These are phyloP conservation scores for Hypoxylon rubiginosum DNA, from an alignment of 2,329 filamentous ascomycete genomes.

Conservation along the genomic window DNA sequence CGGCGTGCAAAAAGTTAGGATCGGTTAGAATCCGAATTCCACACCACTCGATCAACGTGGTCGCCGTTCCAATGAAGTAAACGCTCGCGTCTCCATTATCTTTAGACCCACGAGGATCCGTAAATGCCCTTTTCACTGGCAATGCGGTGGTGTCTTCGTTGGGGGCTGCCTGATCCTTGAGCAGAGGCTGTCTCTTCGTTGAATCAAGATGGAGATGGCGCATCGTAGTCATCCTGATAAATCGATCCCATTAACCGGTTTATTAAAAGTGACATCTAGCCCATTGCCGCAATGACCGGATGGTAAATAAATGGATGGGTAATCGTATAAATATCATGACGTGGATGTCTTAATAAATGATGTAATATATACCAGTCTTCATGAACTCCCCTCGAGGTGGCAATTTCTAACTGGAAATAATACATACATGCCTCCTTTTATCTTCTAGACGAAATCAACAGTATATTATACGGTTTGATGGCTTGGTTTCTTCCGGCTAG, in stretches of 20 bases:
- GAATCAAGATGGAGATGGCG: slow-evolving; percentile 46
- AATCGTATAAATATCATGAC: slow-evolving; percentile 24
- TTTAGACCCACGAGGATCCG: slow-evolving; percentile 41
- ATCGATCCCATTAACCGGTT: background rate
- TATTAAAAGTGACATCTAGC: background rate
- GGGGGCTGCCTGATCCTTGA: slow-evolving; percentile 45
- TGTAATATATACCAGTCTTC: slow-evolving; percentile 33
- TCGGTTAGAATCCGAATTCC: slow-evolving; percentile 68
- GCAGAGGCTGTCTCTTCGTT: slow-evolving; percentile 49
- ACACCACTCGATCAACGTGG: slow-evolving; percentile 67
- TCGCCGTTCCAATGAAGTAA: slow-evolving; percentile 69
- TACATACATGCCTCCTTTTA: background rate
- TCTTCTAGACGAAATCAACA: background rate
- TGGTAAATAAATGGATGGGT: slow-evolving; percentile 7
- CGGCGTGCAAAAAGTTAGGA: slow-evolving; percentile 75
- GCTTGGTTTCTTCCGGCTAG: background rate
- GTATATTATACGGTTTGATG: no score
- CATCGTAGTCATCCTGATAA: slow-evolving; percentile 39
- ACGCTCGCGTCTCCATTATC: slow-evolving; percentile 58
- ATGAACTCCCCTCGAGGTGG: background rate
- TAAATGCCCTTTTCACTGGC: slow-evolving; percentile 45
- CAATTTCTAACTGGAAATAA: background rate
- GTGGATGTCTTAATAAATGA: slow-evolving; percentile 32
- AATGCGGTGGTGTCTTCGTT: slow-evolving; percentile 37
- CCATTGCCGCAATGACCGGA: slow-evolving; percentile 1